Evolutionary conservation across 1,139 yeast species (phyloP).

Genomic region (Scheffersomyces stambukii): DNA sequence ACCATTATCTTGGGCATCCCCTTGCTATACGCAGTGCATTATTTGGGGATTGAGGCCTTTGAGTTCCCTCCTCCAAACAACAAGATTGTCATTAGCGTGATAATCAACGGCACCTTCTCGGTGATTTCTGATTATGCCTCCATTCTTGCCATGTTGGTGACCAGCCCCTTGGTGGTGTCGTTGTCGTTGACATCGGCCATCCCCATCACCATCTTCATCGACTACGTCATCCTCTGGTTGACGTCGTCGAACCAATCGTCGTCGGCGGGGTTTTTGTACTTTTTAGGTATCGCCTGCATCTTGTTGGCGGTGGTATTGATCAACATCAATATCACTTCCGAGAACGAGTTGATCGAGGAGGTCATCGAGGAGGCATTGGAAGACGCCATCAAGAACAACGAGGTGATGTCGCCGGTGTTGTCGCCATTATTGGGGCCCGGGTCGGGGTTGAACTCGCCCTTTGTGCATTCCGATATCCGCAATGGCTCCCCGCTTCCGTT

Average conservation of each 20-base stretch:
- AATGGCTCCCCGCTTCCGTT: slow-evolving; percentile 7
- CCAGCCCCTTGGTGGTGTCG: slow-evolving; percentile 52
- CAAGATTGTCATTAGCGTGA: slow-evolving; percentile 27
- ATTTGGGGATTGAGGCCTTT: slow-evolving; percentile 34
- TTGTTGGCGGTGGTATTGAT: slow-evolving; percentile 44
- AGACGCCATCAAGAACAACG: slow-evolving; percentile 45
- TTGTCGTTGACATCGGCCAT: slow-evolving; percentile 50
- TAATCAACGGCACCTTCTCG: slow-evolving; percentile 42
- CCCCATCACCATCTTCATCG: slow-evolving; percentile 49
- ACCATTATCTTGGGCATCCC: slow-evolving; percentile 40
- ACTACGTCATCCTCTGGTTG: slow-evolving; percentile 28
- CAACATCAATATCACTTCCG: slow-evolving; percentile 39
- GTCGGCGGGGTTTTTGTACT: slow-evolving; percentile 29
- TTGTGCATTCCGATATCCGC: not conserved
- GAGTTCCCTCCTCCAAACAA: slow-evolving; percentile 39
- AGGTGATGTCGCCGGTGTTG: slow-evolving; percentile 42
- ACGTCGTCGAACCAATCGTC: slow-evolving; percentile 14
- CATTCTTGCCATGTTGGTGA: slow-evolving; percentile 47
- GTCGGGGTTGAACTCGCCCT: slow-evolving; percentile 6
- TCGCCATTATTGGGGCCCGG: slow-evolving; percentile 33
- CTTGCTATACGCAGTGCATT: slow-evolving; percentile 27
- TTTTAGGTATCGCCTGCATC: slow-evolving; percentile 44
- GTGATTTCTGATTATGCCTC: slow-evolving; percentile 49
- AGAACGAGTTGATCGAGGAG: slow-evolving; percentile 42
- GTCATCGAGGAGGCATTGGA: slow-evolving; percentile 48